phyloP scores from a whole-genome alignment of 2,329 filamentous ascomycete species.

The Podosphaera aphanis region DNA sequence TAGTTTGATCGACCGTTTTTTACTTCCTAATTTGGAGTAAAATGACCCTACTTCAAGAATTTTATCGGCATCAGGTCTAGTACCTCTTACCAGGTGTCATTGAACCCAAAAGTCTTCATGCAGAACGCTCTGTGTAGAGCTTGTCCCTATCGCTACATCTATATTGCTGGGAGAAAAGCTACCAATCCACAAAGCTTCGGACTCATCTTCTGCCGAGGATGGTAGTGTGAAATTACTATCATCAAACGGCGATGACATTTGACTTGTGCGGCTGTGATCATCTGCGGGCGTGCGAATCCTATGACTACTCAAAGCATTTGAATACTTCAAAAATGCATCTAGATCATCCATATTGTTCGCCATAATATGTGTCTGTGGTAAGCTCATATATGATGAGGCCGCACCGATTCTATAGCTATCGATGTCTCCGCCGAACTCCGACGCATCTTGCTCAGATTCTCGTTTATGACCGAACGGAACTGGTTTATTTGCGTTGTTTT shows the following conservation, averaged over 20 bases:
- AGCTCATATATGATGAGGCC: constrained; percentile 23
- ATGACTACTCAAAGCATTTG: constrained; percentile 6
- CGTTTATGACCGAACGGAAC: constrained; percentile 20
- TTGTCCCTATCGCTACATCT: constrained; percentile 6
- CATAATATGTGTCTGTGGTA: constrained; percentile 23
- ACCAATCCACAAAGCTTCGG: constrained; percentile 20
- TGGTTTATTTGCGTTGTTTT: constrained; percentile 16
- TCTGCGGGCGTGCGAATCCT: constrained; percentile 8
- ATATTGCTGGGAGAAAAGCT: constrained; percentile 14
- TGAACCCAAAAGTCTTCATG: constrained; percentile 15
- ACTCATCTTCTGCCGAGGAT: constrained; percentile 26
- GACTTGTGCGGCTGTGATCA: constrained; percentile 21
- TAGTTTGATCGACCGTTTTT: too few species aligned
- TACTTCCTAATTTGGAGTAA: too few species aligned
- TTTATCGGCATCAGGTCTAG: too few species aligned
- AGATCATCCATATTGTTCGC: constrained; percentile 26
- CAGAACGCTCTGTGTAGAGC: constrained; percentile 5
- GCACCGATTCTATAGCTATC: constrained; percentile 27
- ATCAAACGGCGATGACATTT: constrained; percentile 18
- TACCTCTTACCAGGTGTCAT: constrained; percentile 9
- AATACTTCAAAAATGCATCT: constrained; percentile 27
- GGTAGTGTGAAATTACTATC: constrained; percentile 15
- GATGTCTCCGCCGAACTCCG: constrained; percentile 18
- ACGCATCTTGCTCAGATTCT: constrained; percentile 18
- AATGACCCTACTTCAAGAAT: too few species aligned